Conservation (phyloP, 1,284 basidiomycete genomes). For the Macrocystidia cucumis region DNA sequence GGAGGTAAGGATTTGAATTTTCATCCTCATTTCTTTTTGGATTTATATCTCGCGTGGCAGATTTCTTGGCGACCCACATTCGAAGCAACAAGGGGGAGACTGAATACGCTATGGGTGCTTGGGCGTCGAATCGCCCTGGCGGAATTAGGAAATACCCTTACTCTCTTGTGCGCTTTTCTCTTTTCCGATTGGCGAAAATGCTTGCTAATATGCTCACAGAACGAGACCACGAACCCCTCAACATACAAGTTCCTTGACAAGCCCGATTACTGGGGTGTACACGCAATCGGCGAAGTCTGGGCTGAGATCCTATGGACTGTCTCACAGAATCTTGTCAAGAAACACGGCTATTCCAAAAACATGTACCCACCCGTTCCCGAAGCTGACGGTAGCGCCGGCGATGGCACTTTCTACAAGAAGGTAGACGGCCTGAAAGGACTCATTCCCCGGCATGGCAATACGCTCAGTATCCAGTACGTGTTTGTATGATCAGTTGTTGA, state of each 20-base stretch:
- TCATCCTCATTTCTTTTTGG: no score
- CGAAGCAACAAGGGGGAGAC: constrained; percentile 67
- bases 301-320: constrained; percentile 90
- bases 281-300: constrained; percentile 94
- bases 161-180: constrained; percentile 50
- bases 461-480: constrained; percentile 68
- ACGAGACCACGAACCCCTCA: constrained; percentile 78
- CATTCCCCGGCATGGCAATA: constrained; percentile 90
- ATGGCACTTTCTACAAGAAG: constrained; percentile 69
- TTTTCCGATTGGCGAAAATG: background rate
- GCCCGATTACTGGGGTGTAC: constrained; percentile 87
- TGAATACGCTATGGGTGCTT: constrained; percentile 88
- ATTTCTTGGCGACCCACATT: constrained; percentile 82
- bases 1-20: constrained; percentile 56
- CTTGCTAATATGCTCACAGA: constrained; percentile 20
- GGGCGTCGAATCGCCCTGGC: constrained; percentile 74
- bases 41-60: constrained; percentile 23
- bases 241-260: constrained; percentile 96
- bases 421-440: constrained; percentile 46
- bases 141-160: constrained; percentile 91
- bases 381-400: constrained; percentile 52
- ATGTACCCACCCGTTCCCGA: constrained; percentile 75
- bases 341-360: constrained; percentile 73
- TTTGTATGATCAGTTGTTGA: constrained; percentile 4
- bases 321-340: constrained; percentile 66